Evolutionary conservation across 257 asterid genomes (phyloP), one percentile per base, ranked within the genome.

Genomic region (Asclepias syriaca): DNA sequence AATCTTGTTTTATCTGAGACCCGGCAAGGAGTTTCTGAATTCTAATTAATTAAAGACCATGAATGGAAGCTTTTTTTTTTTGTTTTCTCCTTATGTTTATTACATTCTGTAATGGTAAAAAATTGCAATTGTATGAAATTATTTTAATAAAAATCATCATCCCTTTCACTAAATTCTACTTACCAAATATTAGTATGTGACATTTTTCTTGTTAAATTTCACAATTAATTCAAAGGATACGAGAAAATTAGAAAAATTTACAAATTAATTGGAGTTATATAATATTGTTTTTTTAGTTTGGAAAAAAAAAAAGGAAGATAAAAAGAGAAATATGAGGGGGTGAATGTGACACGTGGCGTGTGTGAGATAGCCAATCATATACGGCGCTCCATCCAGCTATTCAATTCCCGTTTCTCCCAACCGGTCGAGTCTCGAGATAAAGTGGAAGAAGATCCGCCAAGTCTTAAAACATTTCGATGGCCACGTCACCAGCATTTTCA

Each of bases 401-500:
- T 54, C 12, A 29, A 24, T 3, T 14, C 18, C 14, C 8, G 48
- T 24, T 37, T 29, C 37, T 16, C 6, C n/a, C 2, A 7, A 5
- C 32, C 16, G 34, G 14, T 19, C 16, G 8, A 29, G 46, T 48
- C 16, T 66, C 43, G 77, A 77, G 81, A 77, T 77, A 77, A 77
- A 70, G 65, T 63, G 68, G 51, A 39, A 56, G 66, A 64, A 16
- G 13, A 56, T 27, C n/a, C n/a, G 43, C 72, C 6, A 29, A 19
- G 48, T 24, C 61, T 48, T 11, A 40, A 4, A 27, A 8, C 29
- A 27, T 32, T 64, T 27, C 58, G 16, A 80, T 80, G 81, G 78
- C 80, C 53, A 70, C 92, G 6, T 75, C 77, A 67, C 48, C 85
- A 46, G 29, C 81, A 74, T 19, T 82, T 27, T 73, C 92, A 29